Evolutionary conservation across 1,139 yeast species (phyloP), one percentile per base, ranked within the genome.

Genomic region (Wickerhamiella infanticola): DNA sequence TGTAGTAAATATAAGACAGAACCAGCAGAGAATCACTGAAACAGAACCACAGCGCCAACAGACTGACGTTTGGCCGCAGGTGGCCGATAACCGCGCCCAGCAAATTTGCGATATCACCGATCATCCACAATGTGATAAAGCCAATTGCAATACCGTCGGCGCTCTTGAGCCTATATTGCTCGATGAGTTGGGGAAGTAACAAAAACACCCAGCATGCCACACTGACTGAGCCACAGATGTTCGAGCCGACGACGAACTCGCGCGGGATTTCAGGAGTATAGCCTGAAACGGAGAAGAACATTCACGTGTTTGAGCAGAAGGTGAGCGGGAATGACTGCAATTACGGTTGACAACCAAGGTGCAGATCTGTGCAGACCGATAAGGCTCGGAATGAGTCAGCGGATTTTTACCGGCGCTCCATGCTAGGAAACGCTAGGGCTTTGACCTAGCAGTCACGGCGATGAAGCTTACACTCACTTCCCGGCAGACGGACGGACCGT

Each of bases 171-270:
- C 81, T 65, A 88, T 88, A 82, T 62, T 82, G 93, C 60, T 82
- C 94, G 37, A 82, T 73, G 42, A 82, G 70, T 62, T 83, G 94
- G 1, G 94, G 94, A 56, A 81, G 66, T 50, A 81, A 69, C 43
- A 82, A 65, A n/a, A 82, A 88, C 26, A 83, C 74, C 90, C 90
- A 83, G 59, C 88, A 80, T 2, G 88, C 78, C 58, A 62, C 51
- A 38, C 62, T 58, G 13, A 64, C 50, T 8, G 84, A 78, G 2
- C 88, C 88, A 62, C 79, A 72, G 11, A 79, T 66, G 3, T 82
- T 82, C 3, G 85, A 75, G 29, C 26, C 42, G 6, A 40, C 42
- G 5, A 33, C 27, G 24, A 13, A 36, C 9, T 26, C 25, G n/a
- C 29, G 37, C 11, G 40, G 25, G 40, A 29, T 29, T 29, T 29